Evolutionary conservation across 2,329 filamentous ascomycete species (phyloP).

Genomic region (Colletotrichum sidae): DNA sequence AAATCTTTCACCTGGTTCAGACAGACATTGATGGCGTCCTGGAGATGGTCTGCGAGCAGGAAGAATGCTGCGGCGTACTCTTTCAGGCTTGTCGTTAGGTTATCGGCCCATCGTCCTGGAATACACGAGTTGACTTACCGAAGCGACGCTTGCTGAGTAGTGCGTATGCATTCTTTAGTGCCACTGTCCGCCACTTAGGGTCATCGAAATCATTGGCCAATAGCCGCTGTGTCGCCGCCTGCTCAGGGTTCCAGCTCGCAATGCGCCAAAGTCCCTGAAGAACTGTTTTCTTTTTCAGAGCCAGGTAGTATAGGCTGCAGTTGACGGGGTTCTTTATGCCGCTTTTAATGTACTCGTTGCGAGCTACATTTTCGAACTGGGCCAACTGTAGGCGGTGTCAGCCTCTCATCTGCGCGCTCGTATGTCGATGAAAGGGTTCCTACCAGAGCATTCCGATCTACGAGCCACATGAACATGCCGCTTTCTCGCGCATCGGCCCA

Average conservation of each 20-base stretch:
- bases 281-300: conserved; percentile 89
- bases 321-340: conserved; percentile 91
- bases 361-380: conserved; percentile 90
- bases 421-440: conserved; percentile 44
- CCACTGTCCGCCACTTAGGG: conserved; percentile 86
- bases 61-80: conserved; percentile 98
- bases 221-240: conserved; percentile 80
- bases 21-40: conserved; percentile 88
- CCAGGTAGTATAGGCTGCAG: conserved; percentile 91
- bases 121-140: conserved; percentile 58
- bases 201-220: conserved; percentile 93
- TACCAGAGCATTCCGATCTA: conserved; percentile 81
- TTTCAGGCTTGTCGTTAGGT: conserved; percentile 60
- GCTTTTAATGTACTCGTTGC: conserved; percentile 91
- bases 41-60: conserved; percentile 84
- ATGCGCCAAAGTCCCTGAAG: conserved; percentile 95
- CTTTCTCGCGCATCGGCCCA: conserved; percentile 90
- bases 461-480: conserved; percentile 95
- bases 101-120: neutral
- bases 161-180: conserved; percentile 96
- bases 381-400: conserved; percentile 60
- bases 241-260: conserved; percentile 89
- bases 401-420: neutral
- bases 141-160: conserved; percentile 91
- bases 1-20: conserved; percentile 88